A percentile compares a stretch with the other conserved stretches of the same genome.
phyloP scores from a whole-genome alignment of 768 basidiomycete species.

The Lentinus brumalis region DNA sequence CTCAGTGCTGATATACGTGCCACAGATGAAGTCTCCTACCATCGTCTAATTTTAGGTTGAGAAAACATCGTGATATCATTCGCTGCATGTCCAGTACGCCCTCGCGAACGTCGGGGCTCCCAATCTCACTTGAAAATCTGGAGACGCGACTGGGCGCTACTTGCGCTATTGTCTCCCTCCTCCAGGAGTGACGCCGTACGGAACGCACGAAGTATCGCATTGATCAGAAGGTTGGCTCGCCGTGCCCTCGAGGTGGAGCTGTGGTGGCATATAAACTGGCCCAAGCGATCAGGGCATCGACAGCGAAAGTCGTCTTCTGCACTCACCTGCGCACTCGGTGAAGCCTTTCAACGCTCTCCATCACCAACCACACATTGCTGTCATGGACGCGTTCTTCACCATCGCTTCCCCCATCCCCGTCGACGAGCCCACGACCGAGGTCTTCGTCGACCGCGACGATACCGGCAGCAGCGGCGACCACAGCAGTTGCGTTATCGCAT shows the following conservation, averaged over 20 bases:
- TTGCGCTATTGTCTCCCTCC: background rate
- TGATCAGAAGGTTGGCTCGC: background rate
- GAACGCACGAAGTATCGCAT: background rate
- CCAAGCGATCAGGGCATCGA: background rate
- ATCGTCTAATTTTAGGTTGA: no score
- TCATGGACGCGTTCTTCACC: conserved; percentile 23
- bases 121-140: no score
- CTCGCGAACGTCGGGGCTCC: no score
- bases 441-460: conserved; percentile 11
- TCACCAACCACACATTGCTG: background rate
- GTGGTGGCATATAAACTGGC: background rate
- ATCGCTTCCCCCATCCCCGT: conserved; percentile 17
- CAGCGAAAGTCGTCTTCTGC: background rate
- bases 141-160: no score
- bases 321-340: background rate
- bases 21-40: background rate
- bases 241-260: background rate
- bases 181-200: background rate
- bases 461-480: conserved; percentile 1
- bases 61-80: no score
- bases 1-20: background rate
- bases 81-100: no score
- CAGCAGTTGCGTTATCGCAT: conserved; percentile 12
- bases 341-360: background rate
- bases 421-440: conserved; percentile 10